Percentiles rank a stretch among this genome's conserved stretches.
phyloP scores from a whole-genome alignment of 257 asterid species.

The Przewalskia tangutica region DNA sequence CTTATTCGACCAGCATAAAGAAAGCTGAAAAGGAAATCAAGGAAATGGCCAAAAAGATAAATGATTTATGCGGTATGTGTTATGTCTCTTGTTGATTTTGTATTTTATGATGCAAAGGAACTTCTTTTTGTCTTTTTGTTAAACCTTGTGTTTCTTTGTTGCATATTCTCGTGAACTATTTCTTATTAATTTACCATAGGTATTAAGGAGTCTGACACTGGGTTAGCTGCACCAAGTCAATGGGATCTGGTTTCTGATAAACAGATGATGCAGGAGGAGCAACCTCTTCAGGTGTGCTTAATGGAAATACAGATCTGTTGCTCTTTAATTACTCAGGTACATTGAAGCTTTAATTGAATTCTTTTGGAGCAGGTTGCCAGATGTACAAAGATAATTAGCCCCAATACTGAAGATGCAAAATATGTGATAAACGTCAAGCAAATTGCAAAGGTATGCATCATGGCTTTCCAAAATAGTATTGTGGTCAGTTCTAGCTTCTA shows the following conservation, averaged over 20 bases:
- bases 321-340: background rate
- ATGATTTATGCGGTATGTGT: conserved; percentile 72
- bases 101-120: background rate
- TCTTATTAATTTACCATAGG: conserved; percentile 28
- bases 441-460: conserved; percentile 44
- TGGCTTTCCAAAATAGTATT: background rate
- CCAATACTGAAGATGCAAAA: conserved; percentile 76
- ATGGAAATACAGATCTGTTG: background rate
- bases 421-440: conserved; percentile 71
- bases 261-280: conserved; percentile 99
- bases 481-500: background rate
- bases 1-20: conserved; percentile 77
- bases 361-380: conserved; percentile 59
- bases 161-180: background rate
- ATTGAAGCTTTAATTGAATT: background rate
- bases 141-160: background rate
- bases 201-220: conserved; percentile 93
- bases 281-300: conserved; percentile 72
- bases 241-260: conserved; percentile 99
- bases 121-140: background rate
- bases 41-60: conserved; percentile 86
- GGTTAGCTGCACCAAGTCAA: conserved; percentile 96
- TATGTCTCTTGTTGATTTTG: background rate
- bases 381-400: conserved; percentile 84
- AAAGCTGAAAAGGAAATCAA: conserved; percentile 80